Percentiles rank a stretch among this genome's conserved stretches.
Conservation (phyloP, 768 basidiomycete genomes). For the Tephrocybe sp. region DNA sequence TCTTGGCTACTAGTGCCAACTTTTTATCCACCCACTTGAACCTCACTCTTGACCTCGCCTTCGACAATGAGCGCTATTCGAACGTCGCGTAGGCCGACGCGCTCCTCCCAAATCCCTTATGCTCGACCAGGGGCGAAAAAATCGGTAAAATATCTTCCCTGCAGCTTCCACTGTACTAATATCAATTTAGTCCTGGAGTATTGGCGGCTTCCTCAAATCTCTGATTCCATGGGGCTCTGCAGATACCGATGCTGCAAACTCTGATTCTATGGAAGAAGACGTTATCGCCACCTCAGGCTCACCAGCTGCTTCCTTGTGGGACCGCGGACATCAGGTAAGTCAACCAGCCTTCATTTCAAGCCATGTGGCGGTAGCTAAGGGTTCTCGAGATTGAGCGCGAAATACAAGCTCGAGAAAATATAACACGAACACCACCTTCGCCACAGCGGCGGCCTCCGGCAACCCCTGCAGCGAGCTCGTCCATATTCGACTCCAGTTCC, state of each 20-base stretch:
- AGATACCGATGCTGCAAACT: constrained; percentile 21
- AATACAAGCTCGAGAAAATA: constrained; percentile 7
- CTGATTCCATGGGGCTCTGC: constrained; percentile 43
- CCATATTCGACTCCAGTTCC: constrained; percentile 22
- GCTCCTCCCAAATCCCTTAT: constrained; percentile 55
- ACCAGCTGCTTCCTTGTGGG: constrained; percentile 23
- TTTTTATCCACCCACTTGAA: constrained; percentile 5
- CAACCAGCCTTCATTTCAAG: background rate
- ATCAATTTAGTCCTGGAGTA: constrained; percentile 44
- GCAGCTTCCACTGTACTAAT: constrained; percentile 6
- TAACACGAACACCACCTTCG: background rate
- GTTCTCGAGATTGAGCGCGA: constrained; percentile 19
- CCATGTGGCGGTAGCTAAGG: background rate
- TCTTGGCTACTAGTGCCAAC: constrained; percentile 18
- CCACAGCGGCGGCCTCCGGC: constrained; percentile 9
- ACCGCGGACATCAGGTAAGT: constrained; percentile 28
- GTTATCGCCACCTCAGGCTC: background rate
- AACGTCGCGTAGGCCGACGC: constrained; percentile 34
- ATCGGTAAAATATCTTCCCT: constrained; percentile 38
- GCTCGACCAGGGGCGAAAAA: constrained; percentile 43
- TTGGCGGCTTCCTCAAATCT: constrained; percentile 48
- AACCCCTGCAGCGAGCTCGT: background rate
- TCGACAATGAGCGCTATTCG: constrained; percentile 59
- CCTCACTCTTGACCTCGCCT: constrained; percentile 1
- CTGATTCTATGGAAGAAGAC: constrained; percentile 22